Conservation (phyloP, 2,329 filamentous ascomycete species). For the Arthrobotrys conoides region DNA sequence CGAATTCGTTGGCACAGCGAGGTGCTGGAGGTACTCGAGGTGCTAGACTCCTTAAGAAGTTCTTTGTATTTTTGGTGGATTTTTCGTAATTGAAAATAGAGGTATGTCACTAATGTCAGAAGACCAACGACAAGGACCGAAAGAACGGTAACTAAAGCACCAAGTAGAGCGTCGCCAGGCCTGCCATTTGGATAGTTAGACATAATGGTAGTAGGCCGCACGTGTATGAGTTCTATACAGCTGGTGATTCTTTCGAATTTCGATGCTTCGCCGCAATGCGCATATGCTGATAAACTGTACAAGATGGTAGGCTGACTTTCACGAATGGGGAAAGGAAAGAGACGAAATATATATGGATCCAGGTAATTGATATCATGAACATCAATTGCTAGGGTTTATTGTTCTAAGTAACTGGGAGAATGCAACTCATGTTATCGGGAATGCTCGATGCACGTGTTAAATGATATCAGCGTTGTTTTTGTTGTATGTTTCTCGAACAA, state of each 20-base stretch:
- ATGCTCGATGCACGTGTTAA: not conserved
- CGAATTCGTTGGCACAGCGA: constrained; percentile 17
- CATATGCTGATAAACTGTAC: too few species aligned
- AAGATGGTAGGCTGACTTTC: not conserved
- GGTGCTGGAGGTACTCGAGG: too few species aligned
- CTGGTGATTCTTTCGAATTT: not conserved
- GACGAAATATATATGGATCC: not conserved
- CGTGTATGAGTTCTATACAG: too few species aligned
- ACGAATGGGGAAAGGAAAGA: not conserved
- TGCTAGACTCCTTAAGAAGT: not conserved
- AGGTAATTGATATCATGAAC: not conserved
- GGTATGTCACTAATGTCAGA: constrained; percentile 14
- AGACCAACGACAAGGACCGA: constrained; percentile 31
- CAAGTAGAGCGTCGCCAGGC: constrained; percentile 14
- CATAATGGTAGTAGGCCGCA: constrained; percentile 18
- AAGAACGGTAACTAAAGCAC: constrained; percentile 26
- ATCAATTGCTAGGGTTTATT: not conserved
- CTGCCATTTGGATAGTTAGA: not conserved
- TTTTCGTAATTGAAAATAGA: constrained; percentile 26
- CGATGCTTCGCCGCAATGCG: not conserved
- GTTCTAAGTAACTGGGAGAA: not conserved
- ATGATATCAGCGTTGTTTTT: constrained; percentile 24
- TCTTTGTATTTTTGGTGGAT: constrained; percentile 29
- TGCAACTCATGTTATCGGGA: constrained; percentile 2
- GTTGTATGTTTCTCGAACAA: constrained; percentile 19